phyloP scores from a whole-genome alignment of 352 stramenopile genomes.

The Elongisporangium undulatum region DNA sequence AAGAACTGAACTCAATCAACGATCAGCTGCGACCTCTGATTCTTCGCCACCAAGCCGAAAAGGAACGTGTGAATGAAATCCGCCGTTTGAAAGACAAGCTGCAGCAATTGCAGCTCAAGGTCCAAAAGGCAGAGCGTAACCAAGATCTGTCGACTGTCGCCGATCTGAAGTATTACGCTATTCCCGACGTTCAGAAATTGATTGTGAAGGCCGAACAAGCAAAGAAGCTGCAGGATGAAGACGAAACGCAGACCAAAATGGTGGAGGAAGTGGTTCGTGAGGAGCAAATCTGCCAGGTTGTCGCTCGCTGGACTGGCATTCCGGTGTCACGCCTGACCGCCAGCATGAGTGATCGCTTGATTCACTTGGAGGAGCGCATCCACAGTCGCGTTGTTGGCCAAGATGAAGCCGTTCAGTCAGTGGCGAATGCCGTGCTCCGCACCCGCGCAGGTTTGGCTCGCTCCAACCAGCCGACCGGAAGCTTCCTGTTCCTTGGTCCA shows the following conservation, averaged over 20 bases:
- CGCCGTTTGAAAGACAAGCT: conserved; percentile 94
- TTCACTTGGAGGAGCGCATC: conserved; percentile 81
- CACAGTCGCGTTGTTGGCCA: conserved; percentile 93
- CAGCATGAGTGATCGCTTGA: conserved; percentile 72
- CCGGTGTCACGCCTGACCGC: conserved; percentile 81
- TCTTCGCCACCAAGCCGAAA: conserved; percentile 90
- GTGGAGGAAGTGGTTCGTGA: conserved; percentile 84
- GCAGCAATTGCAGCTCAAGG: conserved; percentile 89
- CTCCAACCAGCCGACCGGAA: conserved; percentile 88
- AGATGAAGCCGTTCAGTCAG: conserved; percentile 88
- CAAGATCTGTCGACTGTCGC: conserved; percentile 94
- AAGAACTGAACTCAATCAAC: conserved; percentile 90
- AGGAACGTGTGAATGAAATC: conserved; percentile 90
- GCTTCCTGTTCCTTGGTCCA: conserved; percentile 95
- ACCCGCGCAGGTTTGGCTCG: conserved; percentile 89
- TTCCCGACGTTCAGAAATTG: conserved; percentile 90
- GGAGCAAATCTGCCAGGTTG: conserved; percentile 89
- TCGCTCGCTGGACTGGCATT: conserved; percentile 89
- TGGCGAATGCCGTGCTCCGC: conserved; percentile 90
- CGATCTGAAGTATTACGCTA: conserved; percentile 95
- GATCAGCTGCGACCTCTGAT: conserved; percentile 90
- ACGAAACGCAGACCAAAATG: conserved; percentile 55
- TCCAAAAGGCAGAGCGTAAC: conserved; percentile 91
- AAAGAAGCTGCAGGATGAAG: conserved; percentile 61
- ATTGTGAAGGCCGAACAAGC: conserved; percentile 78